Evolutionary conservation across 148 eudicot species (phyloP), one percentile per base, ranked within the genome.

Genomic region (Drosera capensis): DNA sequence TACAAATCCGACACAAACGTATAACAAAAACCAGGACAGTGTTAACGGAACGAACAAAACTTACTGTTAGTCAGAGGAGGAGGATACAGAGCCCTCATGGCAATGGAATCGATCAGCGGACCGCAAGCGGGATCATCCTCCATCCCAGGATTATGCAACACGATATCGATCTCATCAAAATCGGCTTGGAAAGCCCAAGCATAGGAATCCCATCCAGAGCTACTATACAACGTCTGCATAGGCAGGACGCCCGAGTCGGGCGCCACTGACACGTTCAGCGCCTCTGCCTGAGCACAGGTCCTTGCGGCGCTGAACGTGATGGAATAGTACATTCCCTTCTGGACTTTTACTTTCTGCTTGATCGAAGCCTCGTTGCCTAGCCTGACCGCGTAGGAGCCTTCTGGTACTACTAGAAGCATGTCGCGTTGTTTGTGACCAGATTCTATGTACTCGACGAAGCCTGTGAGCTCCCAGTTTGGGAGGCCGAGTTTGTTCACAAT

Each of bases 121-220:
- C 94, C 94, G 24, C 94, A 82, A 19, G 94, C 94, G 0, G 94
- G 94, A 49, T 86, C 96, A 50, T 86, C 93, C 60, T 82, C 96
- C 3, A 68, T 79, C 13, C 96, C 96, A 0, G 96, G 94, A 51
- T 86, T 86, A 35, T 86, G 96, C 22, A 86, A 66, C 2, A 78
- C 48, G 17, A 86, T 63, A 50, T 79, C 87, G 4, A 64, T 76
- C 24, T 49, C 53, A 13, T 44, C 57, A n/a, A 28, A 39, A 14
- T 19, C 47, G 1, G 96, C 79, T 25, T 56, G 62, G 40, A 77
- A 86, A 0, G 78, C 94, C 96, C 96, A 86, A 1, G 88, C 84
- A 23, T 86, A 86, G 1, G 88, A 78, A 60, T 86, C 96, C 96
- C 96, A 86, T 0, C 96, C 96, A 16, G 63, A 75, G 30, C 96